Conservation (phyloP, 1,139 yeast genomes). For the Nakaseomyces nivariensis region DNA sequence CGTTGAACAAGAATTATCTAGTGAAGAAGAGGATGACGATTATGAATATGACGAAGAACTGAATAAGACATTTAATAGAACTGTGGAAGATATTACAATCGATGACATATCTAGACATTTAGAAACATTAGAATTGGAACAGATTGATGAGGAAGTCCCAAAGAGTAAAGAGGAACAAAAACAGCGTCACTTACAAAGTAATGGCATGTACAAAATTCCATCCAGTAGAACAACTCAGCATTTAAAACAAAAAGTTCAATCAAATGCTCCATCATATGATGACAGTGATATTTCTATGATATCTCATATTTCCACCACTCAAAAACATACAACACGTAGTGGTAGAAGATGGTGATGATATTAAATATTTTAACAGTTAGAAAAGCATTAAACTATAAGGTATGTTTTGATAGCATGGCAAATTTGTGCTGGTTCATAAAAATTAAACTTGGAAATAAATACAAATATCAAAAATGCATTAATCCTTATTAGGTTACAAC, state of each 20-base stretch:
- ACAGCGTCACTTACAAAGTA: constrained; percentile 10
- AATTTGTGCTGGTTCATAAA: constrained; percentile 3
- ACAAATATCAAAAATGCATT: not conserved
- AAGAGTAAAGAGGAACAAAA: constrained; percentile 3
- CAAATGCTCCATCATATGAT: constrained; percentile 20
- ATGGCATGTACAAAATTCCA: constrained; percentile 23
- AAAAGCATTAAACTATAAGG: not conserved
- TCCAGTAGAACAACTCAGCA: constrained; percentile 23
- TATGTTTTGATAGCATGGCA: not conserved
- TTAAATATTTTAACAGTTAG: not conserved
- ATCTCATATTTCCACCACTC: constrained; percentile 25
- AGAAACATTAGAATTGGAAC: constrained; percentile 27
- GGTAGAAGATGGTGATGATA: constrained; percentile 23
- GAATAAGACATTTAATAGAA: constrained; percentile 30
- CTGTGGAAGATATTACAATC: constrained; percentile 31
- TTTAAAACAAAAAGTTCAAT: constrained; percentile 15
- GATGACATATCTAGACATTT: constrained; percentile 31
- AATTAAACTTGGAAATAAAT: not conserved
- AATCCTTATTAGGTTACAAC: not conserved
- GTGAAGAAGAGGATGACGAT: constrained; percentile 29
- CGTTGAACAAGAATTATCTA: constrained; percentile 21
- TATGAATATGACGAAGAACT: constrained; percentile 30
- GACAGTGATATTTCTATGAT: constrained; percentile 30
- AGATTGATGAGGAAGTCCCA: constrained; percentile 13
- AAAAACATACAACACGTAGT: constrained; percentile 25